Conservation (phyloP, 345 rosid genomes). For the Conringia planisiliqua region DNA sequence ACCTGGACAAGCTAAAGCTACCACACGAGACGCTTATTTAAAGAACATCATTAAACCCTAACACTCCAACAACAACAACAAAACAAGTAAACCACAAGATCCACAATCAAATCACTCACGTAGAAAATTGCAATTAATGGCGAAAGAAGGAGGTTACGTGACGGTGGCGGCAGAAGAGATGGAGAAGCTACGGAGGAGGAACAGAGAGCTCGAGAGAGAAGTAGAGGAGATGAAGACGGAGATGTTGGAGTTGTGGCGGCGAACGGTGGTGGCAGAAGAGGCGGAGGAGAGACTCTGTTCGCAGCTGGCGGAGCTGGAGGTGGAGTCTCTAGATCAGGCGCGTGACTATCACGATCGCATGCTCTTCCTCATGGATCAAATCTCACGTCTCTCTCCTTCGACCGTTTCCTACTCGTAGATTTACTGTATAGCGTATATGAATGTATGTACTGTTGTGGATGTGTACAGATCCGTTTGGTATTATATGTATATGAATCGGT, state of each 20-base stretch:
- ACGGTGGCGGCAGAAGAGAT: constrained; percentile 7
- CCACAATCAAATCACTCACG: background rate
- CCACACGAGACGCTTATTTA: constrained; percentile 1
- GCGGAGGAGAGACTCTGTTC: constrained; percentile 80
- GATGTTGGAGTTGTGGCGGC: constrained; percentile 38
- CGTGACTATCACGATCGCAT: constrained; percentile 57
- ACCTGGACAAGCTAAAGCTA: constrained; percentile 15
- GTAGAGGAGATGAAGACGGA: constrained; percentile 20
- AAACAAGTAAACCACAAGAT: background rate
- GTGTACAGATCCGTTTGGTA: background rate
- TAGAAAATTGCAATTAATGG: background rate
- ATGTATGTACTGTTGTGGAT: background rate
- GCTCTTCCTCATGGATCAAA: constrained; percentile 50
- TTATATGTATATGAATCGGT: background rate
- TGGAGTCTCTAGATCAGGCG: constrained; percentile 64
- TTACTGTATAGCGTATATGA: too few relatives aligned
- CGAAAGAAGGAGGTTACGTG: background rate
- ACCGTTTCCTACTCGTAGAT: background rate
- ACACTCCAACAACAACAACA: background rate
- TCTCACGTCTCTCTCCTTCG: constrained; percentile 40
- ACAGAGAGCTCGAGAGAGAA: constrained; percentile 51
- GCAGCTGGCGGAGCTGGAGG: constrained; percentile 84
- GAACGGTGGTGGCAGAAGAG: constrained; percentile 66
- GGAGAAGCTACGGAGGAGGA: constrained; percentile 45
- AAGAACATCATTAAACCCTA: background rate